Evolutionary conservation across 2,329 filamentous ascomycete genomes (phyloP).

Genomic region (Cercospora sp.): DNA sequence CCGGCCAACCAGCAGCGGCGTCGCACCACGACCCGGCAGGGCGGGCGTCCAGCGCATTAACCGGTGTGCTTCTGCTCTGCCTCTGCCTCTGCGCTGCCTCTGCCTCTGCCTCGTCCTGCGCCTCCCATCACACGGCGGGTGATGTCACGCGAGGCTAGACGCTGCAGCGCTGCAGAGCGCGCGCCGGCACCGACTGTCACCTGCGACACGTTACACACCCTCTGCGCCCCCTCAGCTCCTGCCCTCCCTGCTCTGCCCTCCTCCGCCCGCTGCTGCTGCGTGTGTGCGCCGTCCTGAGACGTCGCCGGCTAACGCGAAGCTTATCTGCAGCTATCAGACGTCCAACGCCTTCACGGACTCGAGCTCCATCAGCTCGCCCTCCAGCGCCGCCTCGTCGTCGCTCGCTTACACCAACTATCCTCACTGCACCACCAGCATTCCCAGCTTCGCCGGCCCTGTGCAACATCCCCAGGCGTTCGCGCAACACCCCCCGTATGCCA

Average conservation of each 20-base stretch:
- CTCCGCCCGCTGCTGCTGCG: slow-evolving; percentile 2
- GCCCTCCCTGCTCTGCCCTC: not conserved
- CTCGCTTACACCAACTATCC: slow-evolving; percentile 45
- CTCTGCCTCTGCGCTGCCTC: not conserved
- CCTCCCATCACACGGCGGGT: slow-evolving; percentile 29
- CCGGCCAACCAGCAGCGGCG: slow-evolving; percentile 21
- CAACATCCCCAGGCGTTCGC: slow-evolving; percentile 43
- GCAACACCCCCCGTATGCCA: slow-evolving; percentile 41
- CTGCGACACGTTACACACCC: slow-evolving; percentile 30
- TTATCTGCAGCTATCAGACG: slow-evolving; percentile 48
- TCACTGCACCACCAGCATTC: slow-evolving; percentile 40
- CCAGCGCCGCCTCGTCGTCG: slow-evolving; percentile 48
- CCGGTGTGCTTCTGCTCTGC: slow-evolving; percentile 15
- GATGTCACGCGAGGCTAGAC: slow-evolving; percentile 23
- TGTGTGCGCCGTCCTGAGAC: slow-evolving; percentile 18
- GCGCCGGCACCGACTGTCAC: slow-evolving; percentile 21
- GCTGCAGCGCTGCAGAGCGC: slow-evolving; percentile 24
- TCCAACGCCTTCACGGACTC: slow-evolving; percentile 54
- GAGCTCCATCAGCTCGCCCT: slow-evolving; percentile 55
- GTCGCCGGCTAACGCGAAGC: slow-evolving; percentile 19
- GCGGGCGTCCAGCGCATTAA: slow-evolving; percentile 26
- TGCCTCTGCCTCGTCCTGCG: not conserved
- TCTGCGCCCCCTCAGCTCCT: slow-evolving; percentile 19
- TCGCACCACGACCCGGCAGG: slow-evolving; percentile 26
- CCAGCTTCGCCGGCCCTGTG: slow-evolving; percentile 38